Evolutionary conservation across 192 early-diverging fungal species (phyloP), one percentile per base, ranked within the genome.

Genomic region (Coemansia sp.): DNA sequence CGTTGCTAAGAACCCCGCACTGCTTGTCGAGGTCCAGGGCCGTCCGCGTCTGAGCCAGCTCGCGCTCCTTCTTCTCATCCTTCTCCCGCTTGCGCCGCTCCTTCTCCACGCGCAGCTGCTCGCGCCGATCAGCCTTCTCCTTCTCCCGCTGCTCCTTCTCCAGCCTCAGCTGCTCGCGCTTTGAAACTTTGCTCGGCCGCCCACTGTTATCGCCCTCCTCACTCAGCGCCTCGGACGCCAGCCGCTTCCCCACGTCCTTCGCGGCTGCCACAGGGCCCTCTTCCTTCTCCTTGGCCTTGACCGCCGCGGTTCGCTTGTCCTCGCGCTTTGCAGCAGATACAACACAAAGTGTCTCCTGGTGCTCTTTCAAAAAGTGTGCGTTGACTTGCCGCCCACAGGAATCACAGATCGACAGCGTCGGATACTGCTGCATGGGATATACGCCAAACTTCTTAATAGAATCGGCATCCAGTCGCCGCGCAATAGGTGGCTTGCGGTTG

Each of bases 11-110:
- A 15, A 97, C 94, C 65, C 94, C 96, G 69, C 96, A 98, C 64
- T 96, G 92, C 62, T 88, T 90, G 75, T 98, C 95, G 69, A 95
- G 71, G 68, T 98, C 94, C 70, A 98, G 70, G 41, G 94, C 91
- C 22, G 83, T 84, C 84, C 60, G 59, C 7, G 72, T 65, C 67
- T 74, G 78, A 36, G 70, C 72, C 67, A 62, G 70, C 15, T 80
- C 64, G 40, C 77, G 75, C 63, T 89, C 80, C 44, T 86, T 87
- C 65, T 86, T 89, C 24, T 86, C 86, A 40, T 79, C 77, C 46
- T 71, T 75, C 48, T 84, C 82, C 38, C 65, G 67, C 58, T 80
- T 73, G 66, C 79, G 78, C 36, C 77, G 73, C 71, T 79, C 82
- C 58, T 75, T 79, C 56, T 77, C 80, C 22, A 56, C 36, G 0